Base-by-base conservation (phyloP, 2,329 filamentous ascomycete genomes). In the Pestalotiopsis sp. region DNA sequence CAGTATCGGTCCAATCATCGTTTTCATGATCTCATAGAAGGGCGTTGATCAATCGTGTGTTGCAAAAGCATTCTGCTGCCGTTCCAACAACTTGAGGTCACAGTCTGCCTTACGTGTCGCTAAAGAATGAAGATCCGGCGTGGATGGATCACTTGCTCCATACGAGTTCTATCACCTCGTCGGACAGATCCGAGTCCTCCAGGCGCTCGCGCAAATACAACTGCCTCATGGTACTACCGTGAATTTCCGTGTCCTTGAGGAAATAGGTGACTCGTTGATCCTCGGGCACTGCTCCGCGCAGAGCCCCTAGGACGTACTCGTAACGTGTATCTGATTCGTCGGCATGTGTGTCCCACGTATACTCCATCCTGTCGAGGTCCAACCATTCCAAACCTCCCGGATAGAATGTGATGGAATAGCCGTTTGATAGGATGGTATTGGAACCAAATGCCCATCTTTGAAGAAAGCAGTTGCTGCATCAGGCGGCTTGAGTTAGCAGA, bases 371-470 rank as follows among this genome's bases (percentile, higher is more conserved):
- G 49, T 80, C 77, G 17, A 86, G 74, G 23, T 85, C 82, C 1
- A 85, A 68, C 2, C 74, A 72, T 4, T 80, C 77, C 4, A 84
- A 75, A 49, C 80, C 80, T 0, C 77, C 75, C 2, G 75, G 72
- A 70, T 89, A 90, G 57, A 81, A 78, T 36, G 83, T 81, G 61
- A 90, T 82, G 27, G 86, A 89, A 73, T 85, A 90, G 1, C 88
- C 89, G 74, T 90, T 90, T 38, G 85, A 83, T 7, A 90, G 78
- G 17, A 90, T 73, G 0, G 80, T 83, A 65, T 86, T 81, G 17
- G 75, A 69, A 49, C 77, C 80, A 65, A 85, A 83, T 58, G 83
- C 79, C 80, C 84, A 90, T 25, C 88, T 82, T 73, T 87, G 86
- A 62, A 90, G 78, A 70, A 90, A 83, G 68, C 88, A 90, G 64